These are phyloP conservation scores for Ogataea salicorniae DNA, from an alignment of 805 yeast genomes.

Conservation along the genomic window DNA sequence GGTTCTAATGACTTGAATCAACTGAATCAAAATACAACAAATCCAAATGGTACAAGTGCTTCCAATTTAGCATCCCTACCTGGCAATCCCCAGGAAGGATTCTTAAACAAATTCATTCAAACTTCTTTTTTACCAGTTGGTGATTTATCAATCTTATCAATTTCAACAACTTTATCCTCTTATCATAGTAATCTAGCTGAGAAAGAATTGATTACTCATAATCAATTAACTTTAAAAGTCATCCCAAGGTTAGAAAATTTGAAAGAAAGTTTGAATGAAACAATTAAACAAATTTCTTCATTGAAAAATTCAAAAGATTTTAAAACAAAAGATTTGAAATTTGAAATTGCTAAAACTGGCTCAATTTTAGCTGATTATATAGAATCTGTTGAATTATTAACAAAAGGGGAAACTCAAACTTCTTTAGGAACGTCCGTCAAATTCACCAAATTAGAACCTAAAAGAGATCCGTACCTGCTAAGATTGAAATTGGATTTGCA, in stretches of 20 bases:
- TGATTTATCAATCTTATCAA: slow-evolving; percentile 34
- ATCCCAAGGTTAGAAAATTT: slow-evolving; percentile 54
- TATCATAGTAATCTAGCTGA: slow-evolving; percentile 32
- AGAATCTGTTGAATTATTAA: slow-evolving; percentile 38
- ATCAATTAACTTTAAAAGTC: slow-evolving; percentile 42
- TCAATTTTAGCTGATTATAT: slow-evolving; percentile 44
- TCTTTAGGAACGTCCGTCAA: slow-evolving; percentile 27
- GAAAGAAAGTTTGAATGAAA: slow-evolving; percentile 46
- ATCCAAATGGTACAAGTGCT: too few species aligned
- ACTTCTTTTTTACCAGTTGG: slow-evolving; percentile 36
- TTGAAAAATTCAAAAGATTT: slow-evolving; percentile 49
- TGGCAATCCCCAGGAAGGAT: slow-evolving; percentile 7
- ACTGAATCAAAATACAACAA: slow-evolving; percentile 16
- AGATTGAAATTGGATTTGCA: slow-evolving; percentile 61
- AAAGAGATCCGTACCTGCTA: slow-evolving; percentile 57
- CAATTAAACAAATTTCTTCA: slow-evolving; percentile 49
- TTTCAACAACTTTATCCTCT: slow-evolving; percentile 28
- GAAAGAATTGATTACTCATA: slow-evolving; percentile 45
- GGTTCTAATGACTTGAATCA: slow-evolving; percentile 14
- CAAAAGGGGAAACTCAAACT: slow-evolving; percentile 31
- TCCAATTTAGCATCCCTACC: background rate
- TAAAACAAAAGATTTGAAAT: slow-evolving; percentile 48
- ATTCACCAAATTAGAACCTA: slow-evolving; percentile 21
- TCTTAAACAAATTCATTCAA: slow-evolving; percentile 43
- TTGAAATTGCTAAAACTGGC: slow-evolving; percentile 61